phyloP scores from a whole-genome alignment of 768 basidiomycete species.

The Tylopilus rubrobrunneus region DNA sequence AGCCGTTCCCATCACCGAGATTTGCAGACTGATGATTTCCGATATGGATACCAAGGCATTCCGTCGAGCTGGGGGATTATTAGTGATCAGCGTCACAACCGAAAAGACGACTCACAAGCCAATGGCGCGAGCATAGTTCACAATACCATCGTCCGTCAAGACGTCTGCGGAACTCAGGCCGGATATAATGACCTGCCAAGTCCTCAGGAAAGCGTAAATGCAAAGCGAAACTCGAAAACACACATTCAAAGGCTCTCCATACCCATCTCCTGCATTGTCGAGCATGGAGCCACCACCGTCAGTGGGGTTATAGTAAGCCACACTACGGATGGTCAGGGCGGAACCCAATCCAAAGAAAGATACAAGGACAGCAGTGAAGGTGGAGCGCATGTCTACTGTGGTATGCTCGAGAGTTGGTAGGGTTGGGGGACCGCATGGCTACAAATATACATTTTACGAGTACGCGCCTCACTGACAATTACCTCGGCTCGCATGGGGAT shows the following conservation, averaged over 20 bases:
- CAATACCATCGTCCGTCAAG: slow-evolving; percentile 50
- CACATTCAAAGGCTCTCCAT: slow-evolving; percentile 44
- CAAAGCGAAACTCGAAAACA: not conserved
- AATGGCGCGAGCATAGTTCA: slow-evolving; percentile 56
- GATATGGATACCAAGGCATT: slow-evolving; percentile 37
- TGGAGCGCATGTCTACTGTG: not conserved
- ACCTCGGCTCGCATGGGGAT: not conserved
- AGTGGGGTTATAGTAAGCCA: slow-evolving; percentile 35
- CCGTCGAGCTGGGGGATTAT: slow-evolving; percentile 25
- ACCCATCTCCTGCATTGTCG: slow-evolving; percentile 36
- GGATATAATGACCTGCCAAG: slow-evolving; percentile 54
- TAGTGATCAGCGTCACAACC: slow-evolving; percentile 7
- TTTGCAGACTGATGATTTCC: slow-evolving; percentile 38
- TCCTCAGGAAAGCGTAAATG: not conserved
- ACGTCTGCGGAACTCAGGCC: slow-evolving; percentile 55
- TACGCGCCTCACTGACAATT: too few relatives aligned
- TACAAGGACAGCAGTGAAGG: not conserved
- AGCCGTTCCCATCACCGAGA: slow-evolving; percentile 46
- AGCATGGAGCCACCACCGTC: slow-evolving; percentile 43
- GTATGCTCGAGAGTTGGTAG: not conserved
- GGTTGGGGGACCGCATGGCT: too few relatives aligned
- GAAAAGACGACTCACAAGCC: slow-evolving; percentile 47
- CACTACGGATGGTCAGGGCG: slow-evolving; percentile 1
- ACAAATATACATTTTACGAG: not conserved
- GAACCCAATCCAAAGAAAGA: slow-evolving; percentile 2